Percentiles rank a stretch among this genome's conserved stretches.
Evolutionary conservation across 192 early-diverging fungal genomes (phyloP).

Genomic region (Umbelopsis isabellina): DNA sequence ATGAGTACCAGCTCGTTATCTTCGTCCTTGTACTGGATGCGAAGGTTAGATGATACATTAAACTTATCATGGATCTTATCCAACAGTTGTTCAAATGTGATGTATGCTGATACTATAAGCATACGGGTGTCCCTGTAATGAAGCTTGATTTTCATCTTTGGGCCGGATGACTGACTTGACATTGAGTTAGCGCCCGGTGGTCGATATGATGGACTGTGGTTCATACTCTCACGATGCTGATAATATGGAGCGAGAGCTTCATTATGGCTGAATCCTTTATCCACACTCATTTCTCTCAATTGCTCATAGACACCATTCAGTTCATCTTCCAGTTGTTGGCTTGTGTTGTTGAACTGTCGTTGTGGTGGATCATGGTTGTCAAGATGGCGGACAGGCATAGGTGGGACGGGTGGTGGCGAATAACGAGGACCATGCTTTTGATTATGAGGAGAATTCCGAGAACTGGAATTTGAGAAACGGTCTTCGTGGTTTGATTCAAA

Average conservation of each 20-base stretch:
- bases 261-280: neutral
- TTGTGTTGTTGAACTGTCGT: neutral
- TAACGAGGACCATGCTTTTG: slow-evolving; percentile 22
- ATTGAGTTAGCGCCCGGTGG: neutral
- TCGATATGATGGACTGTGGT: neutral
- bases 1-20: slow-evolving; percentile 83
- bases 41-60: slow-evolving; percentile 45
- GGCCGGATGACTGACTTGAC: neutral
- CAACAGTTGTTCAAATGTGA: slow-evolving; percentile 49
- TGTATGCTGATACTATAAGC: slow-evolving; percentile 50
- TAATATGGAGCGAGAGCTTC: slow-evolving; percentile 6
- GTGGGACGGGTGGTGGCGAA: slow-evolving; percentile 38
- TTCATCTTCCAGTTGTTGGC: slow-evolving; percentile 16
- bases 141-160: slow-evolving; percentile 56
- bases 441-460: slow-evolving; percentile 30
- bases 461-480: slow-evolving; percentile 24
- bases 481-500: slow-evolving; percentile 43
- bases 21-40: slow-evolving; percentile 82
- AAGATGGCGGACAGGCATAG: slow-evolving; percentile 26
- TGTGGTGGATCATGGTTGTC: neutral
- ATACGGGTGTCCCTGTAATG: slow-evolving; percentile 65
- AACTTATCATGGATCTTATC: slow-evolving; percentile 64
- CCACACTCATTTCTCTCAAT: slow-evolving; percentile 2
- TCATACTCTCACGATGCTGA: neutral
- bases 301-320: slow-evolving; percentile 11